These are phyloP conservation scores for Penicillium paxilli DNA, from an alignment of 495 filamentous ascomycete genomes.

Conservation along the genomic window DNA sequence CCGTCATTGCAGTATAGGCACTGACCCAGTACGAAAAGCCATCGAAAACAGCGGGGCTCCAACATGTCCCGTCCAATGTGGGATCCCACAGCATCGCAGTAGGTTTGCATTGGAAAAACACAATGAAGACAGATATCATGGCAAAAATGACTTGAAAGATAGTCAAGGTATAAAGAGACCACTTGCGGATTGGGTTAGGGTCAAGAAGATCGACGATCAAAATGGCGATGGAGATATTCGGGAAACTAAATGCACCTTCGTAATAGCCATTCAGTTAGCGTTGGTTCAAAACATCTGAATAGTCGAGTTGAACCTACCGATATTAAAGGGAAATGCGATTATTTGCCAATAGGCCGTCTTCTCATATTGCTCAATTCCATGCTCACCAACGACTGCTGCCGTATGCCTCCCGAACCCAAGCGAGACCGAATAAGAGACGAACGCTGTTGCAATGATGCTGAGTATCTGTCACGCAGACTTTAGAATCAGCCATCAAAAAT, in stretches of 20 bases:
- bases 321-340: slow-evolving; percentile 18
- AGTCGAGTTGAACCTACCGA: slow-evolving; percentile 7
- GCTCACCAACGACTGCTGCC: slow-evolving; percentile 19
- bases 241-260: slow-evolving; percentile 24
- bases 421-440: slow-evolving; percentile 21
- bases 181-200: slow-evolving; percentile 17
- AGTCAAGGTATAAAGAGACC: slow-evolving; percentile 17
- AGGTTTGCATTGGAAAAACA: slow-evolving; percentile 25
- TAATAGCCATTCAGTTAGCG: neutral
- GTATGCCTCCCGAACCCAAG: slow-evolving; percentile 26
- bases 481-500: too few species aligned
- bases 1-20: slow-evolving; percentile 24
- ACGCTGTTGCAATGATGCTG: slow-evolving; percentile 21
- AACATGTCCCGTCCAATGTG: slow-evolving; percentile 14
- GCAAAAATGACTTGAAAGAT: slow-evolving; percentile 23
- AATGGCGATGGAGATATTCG: slow-evolving; percentile 27
- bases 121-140: slow-evolving; percentile 21
- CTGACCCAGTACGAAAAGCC: slow-evolving; percentile 24
- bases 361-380: slow-evolving; percentile 11
- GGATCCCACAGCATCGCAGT: slow-evolving; percentile 18
- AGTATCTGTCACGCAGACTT: slow-evolving; percentile 19
- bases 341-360: slow-evolving; percentile 19
- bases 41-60: slow-evolving; percentile 17
- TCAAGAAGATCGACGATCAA: slow-evolving; percentile 24
- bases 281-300: neutral